These are phyloP conservation scores for Penicillium canariense DNA, from an alignment of 495 filamentous ascomycete genomes.

Conservation along the genomic window DNA sequence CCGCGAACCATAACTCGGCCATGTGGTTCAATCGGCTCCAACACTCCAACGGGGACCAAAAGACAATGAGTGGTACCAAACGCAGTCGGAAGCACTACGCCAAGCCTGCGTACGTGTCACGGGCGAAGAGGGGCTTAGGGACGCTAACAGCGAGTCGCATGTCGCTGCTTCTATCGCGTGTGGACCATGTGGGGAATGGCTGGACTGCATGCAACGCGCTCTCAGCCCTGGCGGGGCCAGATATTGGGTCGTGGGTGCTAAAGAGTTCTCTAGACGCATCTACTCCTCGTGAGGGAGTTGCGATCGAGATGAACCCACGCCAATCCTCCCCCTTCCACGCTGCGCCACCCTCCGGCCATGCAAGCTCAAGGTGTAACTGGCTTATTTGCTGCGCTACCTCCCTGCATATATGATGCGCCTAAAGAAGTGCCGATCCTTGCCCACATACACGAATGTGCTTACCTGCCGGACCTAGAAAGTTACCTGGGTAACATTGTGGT, in stretches of 20 bases:
- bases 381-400: slow-evolving; percentile 1
- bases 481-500: not conserved
- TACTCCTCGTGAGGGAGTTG: no score
- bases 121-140: no score
- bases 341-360: not conserved
- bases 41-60: no score
- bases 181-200: slow-evolving; percentile 1
- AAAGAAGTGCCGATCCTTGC: not conserved
- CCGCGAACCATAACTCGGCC: no score
- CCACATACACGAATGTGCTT: not conserved
- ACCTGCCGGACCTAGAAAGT: not conserved
- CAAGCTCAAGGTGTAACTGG: not conserved
- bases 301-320: not conserved
- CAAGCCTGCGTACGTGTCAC: slow-evolving; percentile 1
- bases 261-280: no score
- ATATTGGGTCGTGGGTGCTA: not conserved
- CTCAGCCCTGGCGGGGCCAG: not conserved
- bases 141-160: not conserved
- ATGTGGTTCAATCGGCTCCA: not conserved
- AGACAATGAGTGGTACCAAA: no score
- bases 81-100: not conserved
- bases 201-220: not conserved
- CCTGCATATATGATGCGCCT: not conserved
- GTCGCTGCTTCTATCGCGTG: not conserved
- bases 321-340: not conserved